These are phyloP conservation scores for Dendrobium huoshanense DNA, from an alignment of 106 monocot species.

Conservation along the genomic window DNA sequence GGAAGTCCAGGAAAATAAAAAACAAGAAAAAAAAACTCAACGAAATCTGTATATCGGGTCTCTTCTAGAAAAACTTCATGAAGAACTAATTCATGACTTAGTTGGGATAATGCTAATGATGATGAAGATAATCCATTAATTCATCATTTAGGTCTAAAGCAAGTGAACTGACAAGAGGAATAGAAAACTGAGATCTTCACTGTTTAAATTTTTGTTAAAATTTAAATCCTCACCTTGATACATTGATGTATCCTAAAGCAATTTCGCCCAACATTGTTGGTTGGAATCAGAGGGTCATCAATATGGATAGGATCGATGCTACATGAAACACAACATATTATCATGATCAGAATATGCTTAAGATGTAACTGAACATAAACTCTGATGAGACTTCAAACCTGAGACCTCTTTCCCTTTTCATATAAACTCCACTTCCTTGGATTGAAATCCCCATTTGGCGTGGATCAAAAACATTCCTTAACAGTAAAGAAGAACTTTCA, in stretches of 20 bases:
- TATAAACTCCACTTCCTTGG: constrained; percentile 92
- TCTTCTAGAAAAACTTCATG: background rate
- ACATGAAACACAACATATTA: constrained; percentile 17
- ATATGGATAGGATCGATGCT: constrained; percentile 99
- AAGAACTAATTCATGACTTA: background rate
- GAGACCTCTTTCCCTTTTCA: constrained; percentile 88
- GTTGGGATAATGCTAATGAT: background rate
- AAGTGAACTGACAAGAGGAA: background rate
- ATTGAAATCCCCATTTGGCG: constrained; percentile 95
- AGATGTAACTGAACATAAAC: background rate
- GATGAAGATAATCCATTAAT: background rate
- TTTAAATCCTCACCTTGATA: constrained; percentile 64
- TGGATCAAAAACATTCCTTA: constrained; percentile 96
- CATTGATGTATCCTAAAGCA: constrained; percentile 99
- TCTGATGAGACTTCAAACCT: constrained; percentile 38
- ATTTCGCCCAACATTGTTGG: constrained; percentile 92
- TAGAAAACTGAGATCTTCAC: background rate
- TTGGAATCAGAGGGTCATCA: constrained; percentile 84
- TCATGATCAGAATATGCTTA: constrained; percentile 10
- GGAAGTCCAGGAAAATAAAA: background rate
- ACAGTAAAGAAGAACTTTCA: background rate
- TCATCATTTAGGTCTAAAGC: background rate
- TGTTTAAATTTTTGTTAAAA: background rate
- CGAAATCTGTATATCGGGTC: background rate
- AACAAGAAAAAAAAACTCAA: background rate